Base-by-base conservation (phyloP, 2,329 filamentous ascomycete genomes). In the Samsoniella hepiali region DNA sequence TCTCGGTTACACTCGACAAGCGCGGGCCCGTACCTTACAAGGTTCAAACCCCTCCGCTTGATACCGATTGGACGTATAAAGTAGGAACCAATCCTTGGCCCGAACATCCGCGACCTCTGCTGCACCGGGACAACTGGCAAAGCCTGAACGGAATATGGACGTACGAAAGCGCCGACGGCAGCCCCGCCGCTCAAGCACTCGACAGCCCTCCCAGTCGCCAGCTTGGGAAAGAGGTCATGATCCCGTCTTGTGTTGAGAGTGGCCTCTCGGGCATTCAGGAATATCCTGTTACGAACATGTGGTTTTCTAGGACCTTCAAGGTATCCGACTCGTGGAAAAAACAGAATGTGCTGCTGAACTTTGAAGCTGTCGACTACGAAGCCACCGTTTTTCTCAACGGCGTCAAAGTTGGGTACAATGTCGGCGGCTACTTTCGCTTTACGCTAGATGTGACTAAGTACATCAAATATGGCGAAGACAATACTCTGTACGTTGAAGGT, bases 401-500 rank as follows among this genome's bases (percentile, higher is more conserved):
- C 3, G 68, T 79, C 31, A 65, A 81, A 27, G 81, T 81, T 3
- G 81, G 79, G 0, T 80, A 79, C 59, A 79, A 89, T 66, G 76
- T 79, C 1, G 87, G 87, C 31, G 87, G 87, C 0, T 89, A 88
- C 68, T 86, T 82, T 68, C 79, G 82, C 32, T 89, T 89, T 69
- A 81, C 78, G 1, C 66, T 88, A 27, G 86, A 90, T 68, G 76
- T 86, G 22, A 88, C 87, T 0, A 69, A 79, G 53, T 67, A 75
- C 15, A 53, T 82, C 44, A 72, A 70, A 0, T 64, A 63, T 1
- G 78, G 78, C 38, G 78, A 77, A 4, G 73, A 76, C 0, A 88
- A 89, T 68, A 79, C 83, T 62, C 70, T 89, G 81, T 86, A 70
- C 72, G 77, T 72, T 13, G 7, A n/a, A 5, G 13, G 5, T 17